Conservation (phyloP, 129 eudicot species). For the Calendula officinalis region DNA sequence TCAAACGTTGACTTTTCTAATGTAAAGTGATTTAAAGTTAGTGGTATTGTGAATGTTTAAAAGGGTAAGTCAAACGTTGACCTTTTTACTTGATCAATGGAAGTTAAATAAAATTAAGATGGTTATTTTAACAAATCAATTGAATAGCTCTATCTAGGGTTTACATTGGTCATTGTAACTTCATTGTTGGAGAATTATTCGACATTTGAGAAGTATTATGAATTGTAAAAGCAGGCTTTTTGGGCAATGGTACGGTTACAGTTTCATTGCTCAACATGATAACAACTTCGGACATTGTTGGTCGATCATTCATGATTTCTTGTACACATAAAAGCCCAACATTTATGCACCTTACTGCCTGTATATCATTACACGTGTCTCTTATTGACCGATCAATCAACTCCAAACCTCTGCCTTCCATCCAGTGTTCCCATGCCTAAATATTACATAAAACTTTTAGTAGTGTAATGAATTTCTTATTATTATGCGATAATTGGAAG, state of each 20-base stretch:
- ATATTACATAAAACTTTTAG: slow-evolving; percentile 9
- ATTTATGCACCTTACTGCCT: slow-evolving; percentile 30
- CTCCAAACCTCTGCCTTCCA: slow-evolving; percentile 28
- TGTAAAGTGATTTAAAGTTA: slow-evolving; percentile 2
- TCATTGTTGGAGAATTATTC: slow-evolving; percentile 25
- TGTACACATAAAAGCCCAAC: slow-evolving; percentile 38
- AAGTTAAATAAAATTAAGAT: neutral
- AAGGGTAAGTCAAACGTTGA: neutral
- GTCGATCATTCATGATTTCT: slow-evolving; percentile 29
- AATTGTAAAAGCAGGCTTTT: slow-evolving; percentile 36
- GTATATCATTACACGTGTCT: slow-evolving; percentile 12
- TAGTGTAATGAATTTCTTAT: too few species aligned
- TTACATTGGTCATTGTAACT: slow-evolving; percentile 30
- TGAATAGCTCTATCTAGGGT: slow-evolving; percentile 21
- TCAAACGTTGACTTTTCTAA: neutral
- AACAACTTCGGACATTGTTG: slow-evolving; percentile 36
- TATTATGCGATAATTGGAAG: neutral
- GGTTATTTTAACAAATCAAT: too few species aligned
- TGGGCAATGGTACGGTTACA: slow-evolving; percentile 27
- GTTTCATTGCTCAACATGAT: slow-evolving; percentile 38
- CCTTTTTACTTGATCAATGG: neutral
- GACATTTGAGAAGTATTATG: slow-evolving; percentile 14
- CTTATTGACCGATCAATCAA: slow-evolving; percentile 30
- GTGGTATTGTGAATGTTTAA: slow-evolving; percentile 4
- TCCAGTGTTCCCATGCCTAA: slow-evolving; percentile 42